Percentiles rank a stretch among this genome's conserved stretches.
Conservation (phyloP, 768 basidiomycete genomes). For the Leucogyrophana mollusca region DNA sequence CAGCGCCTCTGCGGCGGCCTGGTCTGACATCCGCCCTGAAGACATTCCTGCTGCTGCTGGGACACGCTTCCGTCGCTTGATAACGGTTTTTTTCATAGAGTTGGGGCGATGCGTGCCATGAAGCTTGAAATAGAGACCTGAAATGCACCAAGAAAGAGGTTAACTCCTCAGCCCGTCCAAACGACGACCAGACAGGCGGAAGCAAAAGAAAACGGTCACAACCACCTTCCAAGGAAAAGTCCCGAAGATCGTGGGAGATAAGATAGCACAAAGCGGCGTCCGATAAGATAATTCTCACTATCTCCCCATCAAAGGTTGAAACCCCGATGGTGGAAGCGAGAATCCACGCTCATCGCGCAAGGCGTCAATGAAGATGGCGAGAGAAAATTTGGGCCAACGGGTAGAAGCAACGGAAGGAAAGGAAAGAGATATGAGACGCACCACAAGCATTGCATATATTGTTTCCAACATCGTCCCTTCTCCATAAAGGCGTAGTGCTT, state of each 20-base stretch:
- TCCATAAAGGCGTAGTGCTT: conserved; percentile 87
- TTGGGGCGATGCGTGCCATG: conserved; percentile 97
- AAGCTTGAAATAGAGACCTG: conserved; percentile 97
- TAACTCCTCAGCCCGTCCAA: conserved; percentile 8
- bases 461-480: conserved; percentile 86
- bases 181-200: conserved; percentile 7
- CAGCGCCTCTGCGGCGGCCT: conserved; percentile 86
- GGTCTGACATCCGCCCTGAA: conserved; percentile 66
- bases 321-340: conserved; percentile 16
- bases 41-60: conserved; percentile 68
- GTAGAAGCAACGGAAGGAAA: conserved; percentile 15
- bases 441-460: conserved; percentile 96
- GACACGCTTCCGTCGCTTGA: conserved; percentile 96
- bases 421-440: conserved; percentile 43
- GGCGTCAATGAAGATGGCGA: conserved; percentile 19
- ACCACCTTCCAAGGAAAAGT: background rate
- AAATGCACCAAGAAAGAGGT: conserved; percentile 15
- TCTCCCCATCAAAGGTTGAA: conserved; percentile 9
- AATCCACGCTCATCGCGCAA: conserved; percentile 15
- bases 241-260: conserved; percentile 15
- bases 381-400: conserved; percentile 20
- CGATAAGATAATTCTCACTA: conserved; percentile 16
- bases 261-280: conserved; percentile 19
- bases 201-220: conserved; percentile 6
- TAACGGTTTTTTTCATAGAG: conserved; percentile 98